These are phyloP conservation scores for Ophiocordyceps camponoti-floridani DNA, from an alignment of 2,329 filamentous ascomycete genomes.

Conservation along the genomic window DNA sequence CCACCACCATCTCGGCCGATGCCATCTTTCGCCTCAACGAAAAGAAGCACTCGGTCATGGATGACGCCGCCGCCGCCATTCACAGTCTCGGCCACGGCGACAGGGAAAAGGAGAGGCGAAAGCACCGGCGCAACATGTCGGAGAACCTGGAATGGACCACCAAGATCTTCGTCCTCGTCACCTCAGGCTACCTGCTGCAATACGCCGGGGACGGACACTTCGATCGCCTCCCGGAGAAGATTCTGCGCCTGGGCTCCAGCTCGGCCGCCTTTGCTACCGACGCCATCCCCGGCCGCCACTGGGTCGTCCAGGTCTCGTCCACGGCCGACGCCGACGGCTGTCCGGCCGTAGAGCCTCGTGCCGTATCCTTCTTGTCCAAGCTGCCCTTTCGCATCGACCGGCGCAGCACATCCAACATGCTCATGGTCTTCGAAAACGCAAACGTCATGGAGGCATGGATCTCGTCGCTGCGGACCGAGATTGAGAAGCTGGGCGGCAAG, in stretches of 20 bases:
- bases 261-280: constrained; percentile 71
- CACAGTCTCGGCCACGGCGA: constrained; percentile 7
- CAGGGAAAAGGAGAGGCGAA: constrained; percentile 23
- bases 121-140: constrained; percentile 24
- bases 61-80: constrained; percentile 3
- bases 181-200: constrained; percentile 56
- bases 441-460: constrained; percentile 68
- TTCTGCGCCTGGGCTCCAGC: constrained; percentile 52
- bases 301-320: constrained; percentile 61
- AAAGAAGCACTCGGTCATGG: constrained; percentile 16
- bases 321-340: constrained; percentile 40
- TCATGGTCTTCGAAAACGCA: constrained; percentile 56
- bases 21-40: constrained; percentile 44
- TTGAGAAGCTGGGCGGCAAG: constrained; percentile 51
- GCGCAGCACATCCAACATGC: constrained; percentile 40
- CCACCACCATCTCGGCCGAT: constrained; percentile 51
- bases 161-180: constrained; percentile 56
- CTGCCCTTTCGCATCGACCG: constrained; percentile 41
- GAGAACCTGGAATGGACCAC: constrained; percentile 44
- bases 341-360: constrained; percentile 32
- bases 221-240: constrained; percentile 56
- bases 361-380: constrained; percentile 48
- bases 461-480: constrained; percentile 46
- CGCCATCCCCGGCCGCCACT: constrained; percentile 61
- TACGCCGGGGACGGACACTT: constrained; percentile 54